Conservation (phyloP, 208 protist genomes). For the Wallacemonas sp. region DNA sequence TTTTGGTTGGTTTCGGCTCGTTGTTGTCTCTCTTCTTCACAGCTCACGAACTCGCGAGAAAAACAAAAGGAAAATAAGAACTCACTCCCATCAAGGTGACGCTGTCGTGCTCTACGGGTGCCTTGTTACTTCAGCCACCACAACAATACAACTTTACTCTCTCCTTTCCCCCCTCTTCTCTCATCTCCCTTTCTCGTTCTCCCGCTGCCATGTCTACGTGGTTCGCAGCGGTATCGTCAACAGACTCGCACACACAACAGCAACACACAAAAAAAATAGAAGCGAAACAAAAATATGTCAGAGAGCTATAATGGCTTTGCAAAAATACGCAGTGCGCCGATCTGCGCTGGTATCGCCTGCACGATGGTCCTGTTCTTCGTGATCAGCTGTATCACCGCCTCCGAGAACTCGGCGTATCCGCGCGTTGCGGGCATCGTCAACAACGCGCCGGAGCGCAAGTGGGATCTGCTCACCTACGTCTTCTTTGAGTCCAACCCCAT, state of each 20-base stretch:
- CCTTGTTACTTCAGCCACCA: too few species aligned
- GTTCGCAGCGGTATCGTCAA: too few species aligned
- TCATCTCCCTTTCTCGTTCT: slow-evolving; percentile 5
- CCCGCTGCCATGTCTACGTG: background rate
- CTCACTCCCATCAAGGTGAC: too few species aligned
- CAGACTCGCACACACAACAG: background rate
- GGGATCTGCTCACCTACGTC: slow-evolving; percentile 8
- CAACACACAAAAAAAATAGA: too few species aligned
- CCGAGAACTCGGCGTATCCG: background rate
- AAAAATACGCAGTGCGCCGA: background rate
- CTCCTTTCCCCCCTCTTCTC: slow-evolving; percentile 10
- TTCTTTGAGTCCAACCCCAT: too few species aligned
- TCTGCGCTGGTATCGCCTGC: slow-evolving; percentile 2
- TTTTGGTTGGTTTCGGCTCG: background rate
- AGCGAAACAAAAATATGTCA: too few species aligned
- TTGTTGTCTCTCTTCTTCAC: background rate
- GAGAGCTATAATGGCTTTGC: background rate
- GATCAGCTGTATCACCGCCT: background rate
- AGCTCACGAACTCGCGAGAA: too few species aligned
- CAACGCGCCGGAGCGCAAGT: background rate
- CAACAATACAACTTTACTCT: too few species aligned
- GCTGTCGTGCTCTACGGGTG: too few species aligned
- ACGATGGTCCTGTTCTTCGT: background rate
- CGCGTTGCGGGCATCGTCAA: background rate
- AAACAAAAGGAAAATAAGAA: background rate